Base-by-base conservation (phyloP, 129 eudicot species). In the Arctium minus region DNA sequence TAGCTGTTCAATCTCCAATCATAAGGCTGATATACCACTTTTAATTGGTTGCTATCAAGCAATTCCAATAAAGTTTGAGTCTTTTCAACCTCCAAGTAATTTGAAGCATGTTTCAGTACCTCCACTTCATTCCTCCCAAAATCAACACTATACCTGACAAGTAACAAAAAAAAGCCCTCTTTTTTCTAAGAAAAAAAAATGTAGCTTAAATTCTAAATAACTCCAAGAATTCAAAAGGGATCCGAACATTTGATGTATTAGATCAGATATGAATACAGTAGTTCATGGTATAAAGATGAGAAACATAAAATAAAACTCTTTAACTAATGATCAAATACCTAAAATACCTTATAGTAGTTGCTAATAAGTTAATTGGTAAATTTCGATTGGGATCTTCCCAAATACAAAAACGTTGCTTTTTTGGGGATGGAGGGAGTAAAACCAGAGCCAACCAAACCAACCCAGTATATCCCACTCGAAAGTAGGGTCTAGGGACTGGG, bases 1-100 rank as follows among this genome's bases (percentile, higher is more conserved):
- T 78, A 92, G 84, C 87, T 78, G 79, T 92, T 92, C 77, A 92
- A 80, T 81, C 88, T 91, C 97, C 97, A 90, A 69, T 92, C 92
- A 81, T 78, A 92, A 33, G 92, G 87, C 80, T 86, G 91, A 76
- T 92, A 90, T 62, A 92, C 90, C 81, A 92, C 94, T 87, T 90
- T 90, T 31, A 90, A 75, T 40, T 85, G 91, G 78, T 83, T 74
- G 40, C 48, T 87, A 53, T 89, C 79, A 79, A 90, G 87, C 84
- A 90, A 77, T 32, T 92, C 97, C 78, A 92, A 86, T 17, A 92
- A 70, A 37, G 87, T 81, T 75, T 69, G 88, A 15, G 91, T 76
- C 75, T 85, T 85, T 38, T 76, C 83, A 18, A 86, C 78, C 53
- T 90, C 89, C 86, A 90, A 70, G 89, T 88, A 92, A 73, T 85